These are phyloP conservation scores for Tetragonia tetragonoides DNA, from an alignment of 148 eudicot genomes.

Conservation along the genomic window DNA sequence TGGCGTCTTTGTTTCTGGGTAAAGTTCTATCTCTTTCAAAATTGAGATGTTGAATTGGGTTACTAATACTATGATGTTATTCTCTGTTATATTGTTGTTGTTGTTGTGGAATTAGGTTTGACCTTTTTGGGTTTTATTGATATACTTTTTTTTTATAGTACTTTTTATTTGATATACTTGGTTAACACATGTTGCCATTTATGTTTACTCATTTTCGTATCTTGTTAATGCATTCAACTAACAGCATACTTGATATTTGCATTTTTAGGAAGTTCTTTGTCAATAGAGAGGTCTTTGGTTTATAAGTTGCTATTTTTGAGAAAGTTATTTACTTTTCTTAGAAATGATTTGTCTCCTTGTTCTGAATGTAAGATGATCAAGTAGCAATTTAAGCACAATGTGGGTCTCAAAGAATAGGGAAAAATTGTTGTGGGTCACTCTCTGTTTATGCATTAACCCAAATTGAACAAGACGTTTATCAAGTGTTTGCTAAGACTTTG, in stretches of 20 bases:
- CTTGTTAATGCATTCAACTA: too few relatives aligned
- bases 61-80: background rate
- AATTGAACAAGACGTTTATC: background rate
- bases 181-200: too few relatives aligned
- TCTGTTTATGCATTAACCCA: too few relatives aligned
- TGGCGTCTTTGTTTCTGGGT: slow-evolving; percentile 46
- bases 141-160: too few relatives aligned
- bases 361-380: background rate
- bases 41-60: background rate
- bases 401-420: background rate
- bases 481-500: background rate
- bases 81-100: background rate
- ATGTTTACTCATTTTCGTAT: too few relatives aligned
- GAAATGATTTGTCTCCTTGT: background rate
- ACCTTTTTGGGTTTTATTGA: too few relatives aligned
- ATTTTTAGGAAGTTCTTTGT: too few relatives aligned
- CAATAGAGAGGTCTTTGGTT: too few relatives aligned
- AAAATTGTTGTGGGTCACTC: background rate
- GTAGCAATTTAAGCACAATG: background rate
- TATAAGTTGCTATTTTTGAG: background rate
- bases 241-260: too few relatives aligned
- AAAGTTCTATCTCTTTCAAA: background rate
- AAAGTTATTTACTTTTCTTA: background rate
- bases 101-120: background rate
- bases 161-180: too few relatives aligned